A percentile compares a stretch with the other conserved stretches of the same genome.
Evolutionary conservation across 345 rosid species (phyloP).

Genomic region (Cardamine resedifolia): DNA sequence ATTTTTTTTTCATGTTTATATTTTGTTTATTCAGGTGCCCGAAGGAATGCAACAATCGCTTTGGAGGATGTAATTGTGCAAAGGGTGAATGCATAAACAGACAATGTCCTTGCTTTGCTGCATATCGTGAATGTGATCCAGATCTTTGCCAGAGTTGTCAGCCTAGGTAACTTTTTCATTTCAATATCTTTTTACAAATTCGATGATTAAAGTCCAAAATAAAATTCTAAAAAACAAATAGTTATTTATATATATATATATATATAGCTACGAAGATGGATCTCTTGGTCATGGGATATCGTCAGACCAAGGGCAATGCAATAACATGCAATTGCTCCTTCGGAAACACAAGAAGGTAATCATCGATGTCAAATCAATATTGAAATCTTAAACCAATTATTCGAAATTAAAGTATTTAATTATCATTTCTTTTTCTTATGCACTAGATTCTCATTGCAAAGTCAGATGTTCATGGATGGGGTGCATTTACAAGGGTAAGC

Average conservation of each 20-base stretch:
- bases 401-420: neutral
- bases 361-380: neutral
- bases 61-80: constrained; percentile 87
- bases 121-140: constrained; percentile 93
- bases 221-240: neutral
- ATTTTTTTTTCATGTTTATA: too few relatives aligned
- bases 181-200: neutral
- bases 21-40: constrained; percentile 55
- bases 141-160: constrained; percentile 88
- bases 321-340: constrained; percentile 81
- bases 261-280: constrained; percentile 76
- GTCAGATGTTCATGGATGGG: constrained; percentile 94
- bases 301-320: constrained; percentile 71
- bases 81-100: constrained; percentile 88
- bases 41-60: constrained; percentile 81
- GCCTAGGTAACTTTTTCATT: constrained; percentile 56
- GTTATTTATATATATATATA: too few relatives aligned
- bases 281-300: constrained; percentile 58
- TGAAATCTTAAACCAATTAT: neutral
- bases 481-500: constrained; percentile 81
- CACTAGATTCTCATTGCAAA: constrained; percentile 73
- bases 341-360: constrained; percentile 80
- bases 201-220: neutral
- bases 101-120: constrained; percentile 94
- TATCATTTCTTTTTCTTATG: neutral